A percentile compares a stretch with the other conserved stretches of the same genome.
phyloP scores from a whole-genome alignment of 2,329 filamentous ascomycete genomes.

The Xylaria sp. region DNA sequence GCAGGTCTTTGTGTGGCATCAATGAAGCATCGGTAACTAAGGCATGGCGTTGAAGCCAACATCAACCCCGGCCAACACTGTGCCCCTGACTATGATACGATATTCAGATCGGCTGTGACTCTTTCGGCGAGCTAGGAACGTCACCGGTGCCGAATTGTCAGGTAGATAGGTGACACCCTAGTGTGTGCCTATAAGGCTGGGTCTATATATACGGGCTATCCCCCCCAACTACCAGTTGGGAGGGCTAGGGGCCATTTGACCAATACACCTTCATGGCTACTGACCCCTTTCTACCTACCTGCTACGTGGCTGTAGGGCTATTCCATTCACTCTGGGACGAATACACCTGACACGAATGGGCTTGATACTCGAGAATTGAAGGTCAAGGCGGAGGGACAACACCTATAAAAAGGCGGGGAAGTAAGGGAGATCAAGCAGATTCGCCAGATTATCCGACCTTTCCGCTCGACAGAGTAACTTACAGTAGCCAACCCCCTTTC shows the following conservation, averaged over 20 bases:
- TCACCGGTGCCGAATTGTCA: background rate
- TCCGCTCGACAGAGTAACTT: background rate
- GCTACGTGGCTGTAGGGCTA: too few relatives aligned
- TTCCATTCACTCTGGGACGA: too few relatives aligned
- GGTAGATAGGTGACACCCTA: too few relatives aligned
- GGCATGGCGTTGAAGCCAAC: background rate
- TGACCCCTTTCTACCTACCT: too few relatives aligned
- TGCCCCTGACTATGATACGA: background rate
- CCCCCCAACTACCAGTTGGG: too few relatives aligned
- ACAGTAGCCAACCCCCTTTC: background rate
- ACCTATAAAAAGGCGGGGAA: slow-evolving; percentile 15
- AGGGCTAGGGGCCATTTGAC: too few relatives aligned
- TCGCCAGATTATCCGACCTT: background rate
- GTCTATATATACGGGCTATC: too few relatives aligned
- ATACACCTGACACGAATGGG: too few relatives aligned
- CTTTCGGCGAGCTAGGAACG: background rate
- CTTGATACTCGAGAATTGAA: background rate
- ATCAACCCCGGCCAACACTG: background rate
- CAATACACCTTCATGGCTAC: too few relatives aligned
- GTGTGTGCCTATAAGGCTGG: too few relatives aligned
- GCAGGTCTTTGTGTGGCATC: too few relatives aligned
- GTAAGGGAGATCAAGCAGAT: background rate
- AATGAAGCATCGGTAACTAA: background rate
- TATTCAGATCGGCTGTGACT: background rate
- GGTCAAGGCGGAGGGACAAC: background rate